phyloP scores from a whole-genome alignment of 768 basidiomycete genomes.

The Rhodosporidiobolus odoratus region DNA sequence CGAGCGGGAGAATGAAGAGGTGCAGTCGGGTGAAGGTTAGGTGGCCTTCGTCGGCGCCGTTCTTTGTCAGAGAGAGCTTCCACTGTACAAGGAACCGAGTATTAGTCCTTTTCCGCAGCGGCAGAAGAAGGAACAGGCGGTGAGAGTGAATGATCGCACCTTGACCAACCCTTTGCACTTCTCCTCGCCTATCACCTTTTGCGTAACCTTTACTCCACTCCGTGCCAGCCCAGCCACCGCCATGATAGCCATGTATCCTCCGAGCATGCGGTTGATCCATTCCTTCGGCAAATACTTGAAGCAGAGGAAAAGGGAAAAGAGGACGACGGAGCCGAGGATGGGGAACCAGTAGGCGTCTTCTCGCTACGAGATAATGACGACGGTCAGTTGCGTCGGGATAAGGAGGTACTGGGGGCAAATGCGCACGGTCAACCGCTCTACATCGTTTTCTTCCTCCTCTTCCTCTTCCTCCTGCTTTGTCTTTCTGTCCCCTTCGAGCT shows the following conservation, averaged over 20 bases:
- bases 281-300: conserved; percentile 49
- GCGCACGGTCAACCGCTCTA: conserved; percentile 42
- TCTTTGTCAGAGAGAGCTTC: conserved; percentile 30
- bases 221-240: conserved; percentile 62
- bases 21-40: conserved; percentile 51
- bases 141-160: background rate
- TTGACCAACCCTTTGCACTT: conserved; percentile 48
- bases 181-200: background rate
- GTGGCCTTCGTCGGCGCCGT: conserved; percentile 44
- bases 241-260: conserved; percentile 50
- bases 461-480: conserved; percentile 48
- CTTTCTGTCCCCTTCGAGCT: conserved; percentile 21
- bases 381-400: background rate
- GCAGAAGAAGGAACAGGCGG: background rate
- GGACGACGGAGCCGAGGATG: conserved; percentile 36
- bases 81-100: background rate
- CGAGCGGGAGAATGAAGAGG: conserved; percentile 48
- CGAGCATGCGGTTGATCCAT: conserved; percentile 76
- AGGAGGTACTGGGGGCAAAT: background rate
- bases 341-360: conserved; percentile 43
- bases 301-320: conserved; percentile 40
- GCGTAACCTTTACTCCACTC: background rate
- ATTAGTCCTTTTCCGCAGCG: too few species aligned
- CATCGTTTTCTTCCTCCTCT: conserved; percentile 56
- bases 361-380: conserved; percentile 18